Evolutionary conservation across 129 eudicot genomes (phyloP), one percentile per base, ranked within the genome.

Genomic region (Flaveria robusta): DNA sequence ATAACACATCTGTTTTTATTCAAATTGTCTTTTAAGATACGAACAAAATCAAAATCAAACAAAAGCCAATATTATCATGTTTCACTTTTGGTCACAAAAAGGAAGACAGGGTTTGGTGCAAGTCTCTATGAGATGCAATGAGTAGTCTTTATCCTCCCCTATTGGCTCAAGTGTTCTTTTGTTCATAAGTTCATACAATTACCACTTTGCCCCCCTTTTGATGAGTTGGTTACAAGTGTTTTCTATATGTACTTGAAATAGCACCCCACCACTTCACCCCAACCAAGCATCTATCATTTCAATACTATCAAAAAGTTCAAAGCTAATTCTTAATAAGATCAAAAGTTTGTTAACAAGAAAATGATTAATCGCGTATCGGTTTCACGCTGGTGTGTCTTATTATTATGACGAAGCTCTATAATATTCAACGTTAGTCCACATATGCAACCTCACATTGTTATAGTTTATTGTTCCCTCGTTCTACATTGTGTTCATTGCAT

Each of bases 41-140:
- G 27, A 16, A 67, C 69, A 77, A 37, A 26, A 26, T 23, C 18
- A 26, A 77, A 68, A 18, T 43, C 47, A 68, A 41, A 77, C 11
- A 39, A 71, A 72, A 64, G 8, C 43, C n/a, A 72, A 24, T 3
- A n/a, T 71, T 15, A 79, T 72, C 78, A 64, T 79, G 83, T 72
- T 42, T 78, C 74, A 23, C 78, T 72, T 64, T 79, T 49, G n/a
- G 74, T 50, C 34, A 63, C 67, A 62, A 63, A 54, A 29, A 79
- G 54, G 66, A 22, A 52, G 56, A 31, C 27, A 2, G 37, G 55
- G 68, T 68, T 72, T 64, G 68, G 74, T 64, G 59, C 23, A 34
- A 67, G 58, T 54, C 45, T 59, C 65, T 63, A 71, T 62, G 66
- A 52, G 31, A 70, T 63, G 34, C 18, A 16, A 26, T 6, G 78